These are phyloP conservation scores for Castanea mollissima DNA, from an alignment of 306 rosid genomes.

Conservation along the genomic window DNA sequence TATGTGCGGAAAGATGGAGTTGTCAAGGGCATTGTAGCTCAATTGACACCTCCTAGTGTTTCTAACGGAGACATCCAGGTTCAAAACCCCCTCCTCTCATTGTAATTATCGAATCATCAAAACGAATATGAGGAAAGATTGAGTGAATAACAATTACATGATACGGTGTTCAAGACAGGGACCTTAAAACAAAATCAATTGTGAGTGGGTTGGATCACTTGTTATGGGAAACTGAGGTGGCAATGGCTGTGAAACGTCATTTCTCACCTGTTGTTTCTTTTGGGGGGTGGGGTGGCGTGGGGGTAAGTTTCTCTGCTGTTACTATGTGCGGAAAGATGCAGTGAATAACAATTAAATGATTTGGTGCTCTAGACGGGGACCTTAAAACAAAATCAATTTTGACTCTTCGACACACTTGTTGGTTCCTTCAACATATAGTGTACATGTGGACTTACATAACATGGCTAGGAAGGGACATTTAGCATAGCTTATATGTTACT, in stretches of 20 bases:
- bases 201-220: neutral
- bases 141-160: neutral
- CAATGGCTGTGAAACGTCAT: conserved; percentile 13
- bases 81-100: too few relatives aligned
- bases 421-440: neutral
- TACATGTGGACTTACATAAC: neutral
- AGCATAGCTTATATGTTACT: neutral
- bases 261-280: neutral
- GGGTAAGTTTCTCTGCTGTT: too few relatives aligned
- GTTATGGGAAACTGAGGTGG: neutral
- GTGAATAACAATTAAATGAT: neutral
- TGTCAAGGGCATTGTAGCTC: too few relatives aligned
- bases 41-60: too few relatives aligned
- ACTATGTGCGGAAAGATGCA: too few relatives aligned
- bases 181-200: neutral
- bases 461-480: neutral
- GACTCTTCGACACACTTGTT: neutral
- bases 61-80: too few relatives aligned
- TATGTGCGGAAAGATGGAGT: too few relatives aligned
- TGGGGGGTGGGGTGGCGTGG: too few relatives aligned
- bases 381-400: neutral
- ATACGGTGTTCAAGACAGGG: neutral
- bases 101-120: too few relatives aligned
- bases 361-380: neutral
- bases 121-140: neutral